Evolutionary conservation across 345 rosid species (phyloP).

Genomic region (Boechera stricta): DNA sequence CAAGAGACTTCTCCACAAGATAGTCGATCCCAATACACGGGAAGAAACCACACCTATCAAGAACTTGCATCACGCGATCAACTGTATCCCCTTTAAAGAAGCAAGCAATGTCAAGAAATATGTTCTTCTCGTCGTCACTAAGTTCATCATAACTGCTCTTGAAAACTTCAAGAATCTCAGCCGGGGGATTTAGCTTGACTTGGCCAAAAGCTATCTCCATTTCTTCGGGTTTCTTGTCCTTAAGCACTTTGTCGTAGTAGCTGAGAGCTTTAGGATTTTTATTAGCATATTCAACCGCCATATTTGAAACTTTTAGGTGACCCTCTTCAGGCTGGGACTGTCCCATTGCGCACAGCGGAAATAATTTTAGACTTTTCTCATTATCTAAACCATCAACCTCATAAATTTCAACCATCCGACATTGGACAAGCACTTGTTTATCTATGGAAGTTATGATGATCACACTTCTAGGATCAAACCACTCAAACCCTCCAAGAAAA

Average conservation of each 20-base stretch:
- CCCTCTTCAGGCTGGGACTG: neutral
- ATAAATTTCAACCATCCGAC: constrained; percentile 17
- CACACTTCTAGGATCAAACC: constrained; percentile 21
- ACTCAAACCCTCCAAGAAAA: constrained; percentile 26
- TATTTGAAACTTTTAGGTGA: neutral
- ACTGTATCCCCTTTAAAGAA: constrained; percentile 24
- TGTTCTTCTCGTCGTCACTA: constrained; percentile 33
- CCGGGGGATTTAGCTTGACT: constrained; percentile 12
- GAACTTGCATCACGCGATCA: constrained; percentile 22
- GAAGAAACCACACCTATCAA: constrained; percentile 31
- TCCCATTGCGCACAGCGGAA: neutral
- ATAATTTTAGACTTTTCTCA: constrained; percentile 4
- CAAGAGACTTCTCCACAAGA: constrained; percentile 43
- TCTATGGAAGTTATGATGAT: constrained; percentile 27
- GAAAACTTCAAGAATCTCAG: constrained; percentile 25
- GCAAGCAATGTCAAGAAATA: constrained; percentile 47
- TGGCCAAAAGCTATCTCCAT: constrained; percentile 7
- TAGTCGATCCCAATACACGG: constrained; percentile 28
- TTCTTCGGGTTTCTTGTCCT: constrained; percentile 18
- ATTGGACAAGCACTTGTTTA: constrained; percentile 1
- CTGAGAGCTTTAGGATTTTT: constrained; percentile 16
- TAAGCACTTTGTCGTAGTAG: neutral
- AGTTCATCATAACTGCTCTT: constrained; percentile 44
- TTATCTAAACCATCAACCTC: neutral
- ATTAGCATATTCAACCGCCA: constrained; percentile 14